These are phyloP conservation scores for Arxiozyma heterogenica DNA, from an alignment of 1,139 yeast species.

Conservation along the genomic window DNA sequence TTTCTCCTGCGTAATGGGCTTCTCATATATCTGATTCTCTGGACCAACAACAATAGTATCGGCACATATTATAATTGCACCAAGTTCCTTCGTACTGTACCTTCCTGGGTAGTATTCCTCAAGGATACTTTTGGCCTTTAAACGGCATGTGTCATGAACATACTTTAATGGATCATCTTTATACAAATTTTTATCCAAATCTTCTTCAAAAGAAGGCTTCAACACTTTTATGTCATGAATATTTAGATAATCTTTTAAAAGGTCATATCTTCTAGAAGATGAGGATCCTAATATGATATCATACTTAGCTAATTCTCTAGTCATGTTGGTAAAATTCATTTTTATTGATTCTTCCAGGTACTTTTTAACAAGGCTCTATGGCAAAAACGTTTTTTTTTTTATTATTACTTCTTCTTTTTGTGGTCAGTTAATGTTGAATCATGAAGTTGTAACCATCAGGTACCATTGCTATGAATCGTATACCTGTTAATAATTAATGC, in stretches of 20 bases:
- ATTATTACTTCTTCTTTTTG: neutral
- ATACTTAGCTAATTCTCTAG: conserved; percentile 14
- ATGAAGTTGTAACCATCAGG: too few relatives aligned
- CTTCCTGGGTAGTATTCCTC: conserved; percentile 29
- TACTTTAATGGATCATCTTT: conserved; percentile 37
- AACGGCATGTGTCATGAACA: conserved; percentile 59
- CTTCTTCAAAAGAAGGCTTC: conserved; percentile 51
- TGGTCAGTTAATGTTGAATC: too few relatives aligned
- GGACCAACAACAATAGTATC: conserved; percentile 84
- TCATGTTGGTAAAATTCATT: neutral
- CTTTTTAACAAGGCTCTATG: too few relatives aligned
- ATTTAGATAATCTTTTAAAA: conserved; percentile 52
- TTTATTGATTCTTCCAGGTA: neutral
- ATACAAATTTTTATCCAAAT: conserved; percentile 46
- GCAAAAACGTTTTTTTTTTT: neutral
- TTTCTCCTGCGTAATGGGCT: conserved; percentile 49
- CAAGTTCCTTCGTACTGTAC: neutral
- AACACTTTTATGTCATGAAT: conserved; percentile 42
- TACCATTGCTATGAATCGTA: too few relatives aligned
- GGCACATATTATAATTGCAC: conserved; percentile 41
- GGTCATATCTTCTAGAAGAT: conserved; percentile 71
- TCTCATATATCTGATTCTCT: conserved; percentile 58
- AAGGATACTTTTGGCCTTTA: conserved; percentile 56
- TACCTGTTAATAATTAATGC: too few relatives aligned
- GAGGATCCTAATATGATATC: conserved; percentile 64